phyloP scores from a whole-genome alignment of 345 rosid genomes.

The Laguncularia racemosa region DNA sequence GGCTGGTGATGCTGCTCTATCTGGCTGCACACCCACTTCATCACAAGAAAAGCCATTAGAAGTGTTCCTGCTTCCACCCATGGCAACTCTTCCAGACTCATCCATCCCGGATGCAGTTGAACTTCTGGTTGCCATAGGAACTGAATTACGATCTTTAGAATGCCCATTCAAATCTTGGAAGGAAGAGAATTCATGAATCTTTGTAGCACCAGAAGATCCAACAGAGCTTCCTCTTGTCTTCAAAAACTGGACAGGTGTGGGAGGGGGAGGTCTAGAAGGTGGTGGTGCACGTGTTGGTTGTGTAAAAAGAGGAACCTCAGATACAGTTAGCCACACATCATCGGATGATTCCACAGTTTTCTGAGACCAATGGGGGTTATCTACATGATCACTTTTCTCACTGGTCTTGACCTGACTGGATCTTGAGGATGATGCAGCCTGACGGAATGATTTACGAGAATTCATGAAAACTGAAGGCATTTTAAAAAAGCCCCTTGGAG shows the following conservation, averaged over 20 bases:
- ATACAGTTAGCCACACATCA: conserved; percentile 44
- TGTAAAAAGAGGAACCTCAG: conserved; percentile 42
- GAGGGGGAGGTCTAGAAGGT: conserved; percentile 46
- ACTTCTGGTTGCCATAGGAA: conserved; percentile 10
- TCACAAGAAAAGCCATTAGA: conserved; percentile 21
- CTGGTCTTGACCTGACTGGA: conserved; percentile 6
- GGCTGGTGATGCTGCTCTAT: conserved; percentile 33
- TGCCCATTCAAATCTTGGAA: conserved; percentile 5
- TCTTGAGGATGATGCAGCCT: conserved; percentile 6
- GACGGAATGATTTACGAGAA: conserved; percentile 4
- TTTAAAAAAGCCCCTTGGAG: conserved; percentile 20
- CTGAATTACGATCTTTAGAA: conserved; percentile 9
- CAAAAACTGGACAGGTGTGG: conserved; percentile 19
- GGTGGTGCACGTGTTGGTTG: conserved; percentile 37
- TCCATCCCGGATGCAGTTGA: conserved; percentile 22
- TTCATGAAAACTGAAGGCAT: conserved; percentile 16
- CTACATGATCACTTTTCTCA: conserved; percentile 11
- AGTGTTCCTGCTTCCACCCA: conserved; percentile 13
- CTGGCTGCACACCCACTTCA: conserved; percentile 23
- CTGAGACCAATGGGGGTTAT: conserved; percentile 17
- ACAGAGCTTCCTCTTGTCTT: conserved; percentile 5
- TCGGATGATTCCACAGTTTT: conserved; percentile 23
- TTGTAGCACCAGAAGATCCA: conserved; percentile 9
- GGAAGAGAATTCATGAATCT: conserved; percentile 15
- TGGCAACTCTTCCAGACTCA: conserved; percentile 27